Base-by-base conservation (phyloP, 345 rosid species). In the Gynandropsis gynandra region DNA sequence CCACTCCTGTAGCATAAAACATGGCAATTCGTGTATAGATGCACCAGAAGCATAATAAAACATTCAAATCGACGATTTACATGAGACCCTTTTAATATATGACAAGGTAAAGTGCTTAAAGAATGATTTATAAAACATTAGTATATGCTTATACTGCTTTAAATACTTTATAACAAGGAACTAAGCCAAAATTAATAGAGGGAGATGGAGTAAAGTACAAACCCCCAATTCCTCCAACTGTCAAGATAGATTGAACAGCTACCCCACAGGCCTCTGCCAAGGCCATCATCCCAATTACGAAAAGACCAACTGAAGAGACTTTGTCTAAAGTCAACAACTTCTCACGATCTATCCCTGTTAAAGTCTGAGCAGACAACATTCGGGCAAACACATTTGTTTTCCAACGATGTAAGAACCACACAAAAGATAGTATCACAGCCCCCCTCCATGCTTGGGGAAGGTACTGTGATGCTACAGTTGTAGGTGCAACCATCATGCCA, bases 211-310 rank as follows among this genome's bases (percentile, higher is more conserved):
- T 17, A 17, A 0, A 68, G 8, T 36, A 9, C 68, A 29, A 16
- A 87, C 98, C 98, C 76, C 98, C 98, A 62, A 90, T 79, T 36
- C 98, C 98, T 72, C 98, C 96, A 52, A 90, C 96, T 1, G 93
- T 90, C 69, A 90, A 64, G 64, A 90, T 65, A 17, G 95, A 90
- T 50, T 84, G 98, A 70, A 90, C 87, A 72, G 98, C 92, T 54
- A 90, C 85, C 16, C 96, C 98, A 73, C 85, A 87, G 4, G 98
- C 93, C 80, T 90, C 96, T 31, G 98, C 89, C 14, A 80, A 73
- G 64, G 95, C 87, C 92, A 87, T 84, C 40, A 71, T 38, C 27
- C 95, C 95, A 47, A 87, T 61, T 35, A 67, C 74, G 74, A 84
- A 82, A 27, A 90, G 71, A 47, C 92, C 96, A 73, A 87, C 73